Base-by-base conservation (phyloP, 1,284 basidiomycete genomes). In the Microbotryomycetes sp. region DNA sequence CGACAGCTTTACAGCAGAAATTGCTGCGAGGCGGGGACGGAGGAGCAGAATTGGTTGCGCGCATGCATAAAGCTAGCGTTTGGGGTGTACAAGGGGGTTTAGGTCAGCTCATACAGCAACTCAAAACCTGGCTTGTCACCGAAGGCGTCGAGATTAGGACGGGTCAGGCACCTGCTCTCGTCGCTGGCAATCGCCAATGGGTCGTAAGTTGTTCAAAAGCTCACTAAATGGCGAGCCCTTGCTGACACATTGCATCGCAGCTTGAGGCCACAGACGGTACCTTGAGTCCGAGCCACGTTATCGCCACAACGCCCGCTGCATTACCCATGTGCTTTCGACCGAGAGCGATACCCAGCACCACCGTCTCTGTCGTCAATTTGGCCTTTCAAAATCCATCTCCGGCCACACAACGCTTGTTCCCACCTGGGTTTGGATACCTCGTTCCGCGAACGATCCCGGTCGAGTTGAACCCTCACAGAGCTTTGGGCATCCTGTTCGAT, bases 361-460 rank as follows among this genome's bases (percentile, higher is more conserved):
- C 89, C 0, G 78, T 94, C 41, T 85, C 88, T 0, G 84, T 92
- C 2, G 80, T 85, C 45, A 78, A 77, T 41, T 78, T 92, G n/a
- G 75, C 84, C 50, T 75, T 75, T 49, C 18, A 9, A 11, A 9
- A 41, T 11, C 74, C 87, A 27, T 79, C 81, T 5, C 71, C 63
- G 55, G 73, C 73, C 65, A 64, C 60, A 31, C 52, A 72, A 53
- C 74, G 74, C 62, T 62, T 73, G 59, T 74, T 76, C 59, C 76
- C 79, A 13, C 59, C 81, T 15, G 94, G 93, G 0, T 97, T 97
- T 75, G 94, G 94, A 1, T 97, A 94, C 77, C 85, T 98, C 67
- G 82, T 96, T 56, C 91, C 93, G 0, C 86, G 92, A 6, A 83
- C 87, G 54, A 59, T 77, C 71, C 30, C 85, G 75, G 15, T 83